Conservation (phyloP, 352 stramenopile species). For the Phytopythium sindhum region DNA sequence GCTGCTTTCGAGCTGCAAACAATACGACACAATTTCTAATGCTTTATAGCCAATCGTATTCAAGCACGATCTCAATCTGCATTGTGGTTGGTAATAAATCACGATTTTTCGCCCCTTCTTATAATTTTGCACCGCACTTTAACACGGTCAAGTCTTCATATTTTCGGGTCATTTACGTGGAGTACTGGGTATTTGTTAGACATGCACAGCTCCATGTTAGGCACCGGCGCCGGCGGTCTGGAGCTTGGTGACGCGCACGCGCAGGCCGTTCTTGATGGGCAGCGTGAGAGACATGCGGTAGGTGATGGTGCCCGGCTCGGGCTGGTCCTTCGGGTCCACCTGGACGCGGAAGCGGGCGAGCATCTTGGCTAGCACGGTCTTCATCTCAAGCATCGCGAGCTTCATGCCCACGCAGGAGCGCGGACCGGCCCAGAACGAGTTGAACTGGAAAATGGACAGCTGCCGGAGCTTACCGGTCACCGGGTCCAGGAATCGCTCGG, state of each 20-base stretch:
- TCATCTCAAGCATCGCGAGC: slow-evolving; percentile 54
- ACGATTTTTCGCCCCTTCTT: no score
- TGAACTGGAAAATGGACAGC: slow-evolving; percentile 28
- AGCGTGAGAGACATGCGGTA: slow-evolving; percentile 14
- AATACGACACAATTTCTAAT: no score
- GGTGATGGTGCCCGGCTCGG: slow-evolving; percentile 4
- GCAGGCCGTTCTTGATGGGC: slow-evolving; percentile 11
- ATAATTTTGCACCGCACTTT: no score
- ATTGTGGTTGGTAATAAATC: no score
- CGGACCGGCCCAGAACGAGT: slow-evolving; percentile 30
- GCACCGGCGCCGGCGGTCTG: background rate
- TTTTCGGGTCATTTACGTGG: no score
- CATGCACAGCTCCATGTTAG: background rate
- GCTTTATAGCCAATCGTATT: no score
- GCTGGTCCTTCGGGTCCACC: slow-evolving; percentile 3
- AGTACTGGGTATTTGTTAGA: slow-evolving; percentile 1
- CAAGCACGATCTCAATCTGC: no score
- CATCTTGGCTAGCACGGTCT: slow-evolving; percentile 27
- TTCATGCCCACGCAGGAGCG: slow-evolving; percentile 32
- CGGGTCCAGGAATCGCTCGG: slow-evolving; percentile 33
- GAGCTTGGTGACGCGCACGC: slow-evolving; percentile 9
- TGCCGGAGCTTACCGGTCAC: slow-evolving; percentile 16
- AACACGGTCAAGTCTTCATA: no score
- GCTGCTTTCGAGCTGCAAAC: no score
- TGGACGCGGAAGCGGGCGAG: slow-evolving; percentile 8